Base-by-base conservation (phyloP, 441 rosid species). In the Macaranga tanarius region DNA sequence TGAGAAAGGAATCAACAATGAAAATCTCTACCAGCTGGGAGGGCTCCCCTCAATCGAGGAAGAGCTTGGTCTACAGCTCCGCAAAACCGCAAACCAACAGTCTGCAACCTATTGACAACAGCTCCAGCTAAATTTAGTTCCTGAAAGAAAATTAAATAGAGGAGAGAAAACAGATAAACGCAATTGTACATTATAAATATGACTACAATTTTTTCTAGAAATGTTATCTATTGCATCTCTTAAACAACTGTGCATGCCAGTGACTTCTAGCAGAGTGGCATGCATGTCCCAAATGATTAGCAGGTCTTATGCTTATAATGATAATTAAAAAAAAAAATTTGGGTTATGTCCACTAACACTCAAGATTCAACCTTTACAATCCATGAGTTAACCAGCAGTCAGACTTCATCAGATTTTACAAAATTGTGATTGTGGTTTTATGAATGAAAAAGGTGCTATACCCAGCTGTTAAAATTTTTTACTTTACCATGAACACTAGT, bases 41-140 rank as follows among this genome's bases (percentile, higher is more conserved):
- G 83, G 76, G 99, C 99, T 54, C 99, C 99, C 80, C 97, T 87
- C 81, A 95, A 78, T 67, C 99, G 89, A 77, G 99, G 93, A 80
- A 95, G 93, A 67, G 96, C 97, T 78, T 91, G 95, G 75, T 92
- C 92, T 70, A 91, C 92, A 84, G 89, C 75, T 79, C 97, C 98
- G 81, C 97, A 95, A 79, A 95, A 95, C 84, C 99, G 88, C 75
- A 88, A 86, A 69, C 88, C 92, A 79, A 91, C 97, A 71, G 96
- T 90, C 86, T 92, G 97, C 84, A 95, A 83, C 83, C 97, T 90
- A 82, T 95, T 92, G 71, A 92, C 99, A 73, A 84, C 88, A 80
- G 90, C 97, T 84, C 89, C 99, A 67, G 82, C 96, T 80, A 95
- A 88, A 74, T 89, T 85, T 79, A 95, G 85, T 76, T 91, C 99